Evolutionary conservation across 73 alveolate genomes (phyloP).

Genomic region (Paraurostyla sp.): DNA sequence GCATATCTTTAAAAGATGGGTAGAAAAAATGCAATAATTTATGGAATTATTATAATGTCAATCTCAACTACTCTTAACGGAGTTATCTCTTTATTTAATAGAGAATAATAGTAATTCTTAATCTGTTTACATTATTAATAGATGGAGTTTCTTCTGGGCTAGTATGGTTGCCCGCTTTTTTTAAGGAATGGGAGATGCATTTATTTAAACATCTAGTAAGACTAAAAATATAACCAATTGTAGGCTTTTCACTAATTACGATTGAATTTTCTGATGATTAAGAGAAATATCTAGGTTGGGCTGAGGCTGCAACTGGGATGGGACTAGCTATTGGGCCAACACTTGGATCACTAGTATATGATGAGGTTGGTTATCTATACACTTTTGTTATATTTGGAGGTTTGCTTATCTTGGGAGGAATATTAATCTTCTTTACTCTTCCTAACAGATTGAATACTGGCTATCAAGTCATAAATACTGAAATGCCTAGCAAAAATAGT

Average conservation of each 20-base stretch:
- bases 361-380: conserved; percentile 22
- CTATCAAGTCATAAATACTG: background rate
- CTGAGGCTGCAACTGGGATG: conserved; percentile 52
- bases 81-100: background rate
- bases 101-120: background rate
- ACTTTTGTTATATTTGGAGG: conserved; percentile 56
- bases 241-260: conserved; percentile 36
- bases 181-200: conserved; percentile 47
- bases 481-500: too few species aligned
- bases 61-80: conserved; percentile 14
- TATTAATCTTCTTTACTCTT: background rate
- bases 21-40: conserved; percentile 41
- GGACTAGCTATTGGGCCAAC: conserved; percentile 51
- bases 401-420: background rate
- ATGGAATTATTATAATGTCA: conserved; percentile 36
- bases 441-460: conserved; percentile 3
- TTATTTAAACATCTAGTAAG: conserved; percentile 17
- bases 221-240: too few species aligned
- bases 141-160: background rate
- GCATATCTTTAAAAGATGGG: conserved; percentile 29
- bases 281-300: conserved; percentile 49
- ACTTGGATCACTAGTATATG: conserved; percentile 35
- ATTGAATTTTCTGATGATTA: conserved; percentile 31
- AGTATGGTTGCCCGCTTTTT: conserved; percentile 39
- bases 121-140: background rate